Base-by-base conservation (phyloP, 805 yeast species). In the Saturnispora kantuleensis region DNA sequence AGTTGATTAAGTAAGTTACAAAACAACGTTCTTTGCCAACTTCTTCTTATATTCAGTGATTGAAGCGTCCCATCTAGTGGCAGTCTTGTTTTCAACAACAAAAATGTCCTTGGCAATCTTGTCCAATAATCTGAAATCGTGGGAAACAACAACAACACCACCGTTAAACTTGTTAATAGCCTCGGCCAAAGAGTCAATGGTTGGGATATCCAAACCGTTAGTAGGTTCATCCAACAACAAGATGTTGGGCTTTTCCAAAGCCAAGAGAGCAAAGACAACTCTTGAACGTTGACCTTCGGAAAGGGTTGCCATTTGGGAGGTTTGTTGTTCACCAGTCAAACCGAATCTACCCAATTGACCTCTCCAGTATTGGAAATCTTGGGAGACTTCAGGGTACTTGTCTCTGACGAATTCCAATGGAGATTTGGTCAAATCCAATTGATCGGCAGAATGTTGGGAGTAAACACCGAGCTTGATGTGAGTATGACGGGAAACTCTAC, bases 221-320 rank as follows among this genome's bases (percentile, higher is more conserved):
- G 98, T 93, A 78, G 98, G 98, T 81, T 93, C 98, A 74, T 93
- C 98, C 70, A 93, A 74, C 63, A 93, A 72, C 58, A 93, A 73
- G 66, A 93, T 86, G 70, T 93, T 93, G 60, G 98, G 98, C 51
- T 84, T 71, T 70, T 93, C 97, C 55, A 93, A 74, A 42, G 98
- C 98, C 60, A 93, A 77, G 55, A 93, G 73, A 10, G 97, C 97
- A 62, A 93, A 93, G 46, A 93, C 98, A 55, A 93, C 98, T 71
- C 98, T 83, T 53, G 97, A 90, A 73, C 97, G 84, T 76, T 93
- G 98, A 67, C 98, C 98, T 75, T 93, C 98, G 15, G 97, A 89
- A 53, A 93, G 70, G 13, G 98, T 93, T 56, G 95, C 97, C 97
- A 93, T 93, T 65, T 87, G 89, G 37, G 96, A 85, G 46, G 97